A percentile compares a stretch with the other conserved stretches of the same genome.
These are phyloP conservation scores for Hypoxylon sp. DNA, from an alignment of 2,329 filamentous ascomycete genomes.

Conservation along the genomic window DNA sequence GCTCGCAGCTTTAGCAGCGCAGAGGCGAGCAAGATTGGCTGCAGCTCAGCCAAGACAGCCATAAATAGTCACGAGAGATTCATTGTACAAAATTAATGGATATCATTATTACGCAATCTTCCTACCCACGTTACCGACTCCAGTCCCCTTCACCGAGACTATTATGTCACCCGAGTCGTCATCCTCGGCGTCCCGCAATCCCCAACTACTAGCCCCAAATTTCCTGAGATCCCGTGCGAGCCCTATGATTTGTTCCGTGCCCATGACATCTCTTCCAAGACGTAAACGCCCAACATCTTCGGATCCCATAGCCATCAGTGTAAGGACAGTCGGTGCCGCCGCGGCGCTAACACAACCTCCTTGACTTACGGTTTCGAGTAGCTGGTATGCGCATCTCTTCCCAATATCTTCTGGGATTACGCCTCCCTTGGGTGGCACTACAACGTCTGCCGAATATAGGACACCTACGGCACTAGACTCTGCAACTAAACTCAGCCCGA, in stretches of 20 bases:
- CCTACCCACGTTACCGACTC: constrained; percentile 93
- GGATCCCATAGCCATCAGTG: constrained; percentile 97
- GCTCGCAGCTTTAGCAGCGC: constrained; percentile 67
- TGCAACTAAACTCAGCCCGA: constrained; percentile 90
- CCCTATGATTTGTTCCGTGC: constrained; percentile 82
- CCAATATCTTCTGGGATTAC: constrained; percentile 92
- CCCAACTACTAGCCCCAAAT: constrained; percentile 95
- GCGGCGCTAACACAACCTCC: constrained; percentile 85
- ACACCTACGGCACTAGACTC: constrained; percentile 88
- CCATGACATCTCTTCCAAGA: constrained; percentile 85
- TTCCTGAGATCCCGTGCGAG: constrained; percentile 86
- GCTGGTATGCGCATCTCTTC: constrained; percentile 86
- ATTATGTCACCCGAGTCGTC: constrained; percentile 81
- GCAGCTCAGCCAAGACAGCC: constrained; percentile 49
- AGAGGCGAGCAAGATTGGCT: constrained; percentile 57
- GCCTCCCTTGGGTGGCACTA: constrained; percentile 82
- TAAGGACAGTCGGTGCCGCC: constrained; percentile 81
- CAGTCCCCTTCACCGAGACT: constrained; percentile 91
- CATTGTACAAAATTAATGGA: constrained; percentile 52
- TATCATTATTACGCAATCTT: constrained; percentile 76
- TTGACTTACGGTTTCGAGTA: constrained; percentile 84
- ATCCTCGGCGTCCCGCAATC: constrained; percentile 80
- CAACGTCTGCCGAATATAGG: constrained; percentile 88
- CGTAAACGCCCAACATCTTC: constrained; percentile 93
- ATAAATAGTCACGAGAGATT: constrained; percentile 44